Percentiles rank a stretch among this genome's conserved stretches.
phyloP scores from a whole-genome alignment of 148 eudicot genomes.

The Silene latifolia region DNA sequence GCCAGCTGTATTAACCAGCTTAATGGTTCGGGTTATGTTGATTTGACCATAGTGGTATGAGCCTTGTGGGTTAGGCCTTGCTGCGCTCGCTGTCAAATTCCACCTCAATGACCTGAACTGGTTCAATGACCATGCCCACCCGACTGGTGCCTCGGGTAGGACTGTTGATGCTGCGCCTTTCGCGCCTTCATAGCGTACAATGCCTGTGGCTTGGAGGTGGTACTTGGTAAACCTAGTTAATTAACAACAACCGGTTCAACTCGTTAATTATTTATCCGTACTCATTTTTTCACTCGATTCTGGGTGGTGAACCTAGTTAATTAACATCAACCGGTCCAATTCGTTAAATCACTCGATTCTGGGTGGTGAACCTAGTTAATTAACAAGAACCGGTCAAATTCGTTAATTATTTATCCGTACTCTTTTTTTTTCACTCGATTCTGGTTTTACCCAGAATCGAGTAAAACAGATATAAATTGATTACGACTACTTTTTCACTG shows the following conservation, averaged over 20 bases:
- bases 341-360: too few species aligned
- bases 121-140: slow-evolving; percentile 67
- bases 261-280: neutral
- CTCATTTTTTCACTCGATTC: too few species aligned
- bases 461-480: too few species aligned
- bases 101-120: slow-evolving; percentile 64
- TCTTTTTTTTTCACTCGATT: too few species aligned
- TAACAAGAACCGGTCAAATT: too few species aligned
- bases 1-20: slow-evolving; percentile 39
- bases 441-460: too few species aligned
- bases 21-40: slow-evolving; percentile 61
- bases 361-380: too few species aligned
- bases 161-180: slow-evolving; percentile 38
- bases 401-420: too few species aligned
- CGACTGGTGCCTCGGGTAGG: slow-evolving; percentile 45
- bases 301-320: too few species aligned
- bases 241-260: neutral
- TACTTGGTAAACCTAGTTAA: slow-evolving; percentile 48
- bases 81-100: slow-evolving; percentile 79
- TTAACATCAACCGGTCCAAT: too few species aligned
- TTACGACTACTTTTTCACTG: too few species aligned
- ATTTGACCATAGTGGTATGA: slow-evolving; percentile 66
- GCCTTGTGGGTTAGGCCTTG: slow-evolving; percentile 82
- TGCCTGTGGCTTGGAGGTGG: slow-evolving; percentile 35
- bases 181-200: slow-evolving; percentile 35